Evolutionary conservation across 1,284 basidiomycete genomes (phyloP).

Genomic region (Mycena sp.): DNA sequence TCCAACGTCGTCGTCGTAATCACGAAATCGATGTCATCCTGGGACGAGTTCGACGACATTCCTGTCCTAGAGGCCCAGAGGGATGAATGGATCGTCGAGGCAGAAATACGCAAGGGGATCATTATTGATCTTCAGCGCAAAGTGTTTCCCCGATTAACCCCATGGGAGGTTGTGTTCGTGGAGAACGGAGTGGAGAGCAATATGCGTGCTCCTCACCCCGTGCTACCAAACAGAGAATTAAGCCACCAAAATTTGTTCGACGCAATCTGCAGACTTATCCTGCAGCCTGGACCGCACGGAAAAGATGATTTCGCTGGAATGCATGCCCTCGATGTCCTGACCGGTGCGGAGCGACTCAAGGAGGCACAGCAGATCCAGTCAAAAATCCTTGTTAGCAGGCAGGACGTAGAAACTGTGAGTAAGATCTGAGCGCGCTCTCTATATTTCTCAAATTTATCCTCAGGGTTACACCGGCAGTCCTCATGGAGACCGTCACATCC

Average conservation of each 20-base stretch:
- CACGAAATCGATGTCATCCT: conserved; percentile 20
- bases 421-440: too few relatives aligned
- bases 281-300: neutral
- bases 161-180: conserved; percentile 7
- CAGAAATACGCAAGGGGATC: neutral
- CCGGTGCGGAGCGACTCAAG: conserved; percentile 6
- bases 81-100: neutral
- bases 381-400: conserved; percentile 8
- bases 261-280: conserved; percentile 11
- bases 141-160: neutral
- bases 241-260: conserved; percentile 22
- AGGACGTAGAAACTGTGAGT: too few relatives aligned
- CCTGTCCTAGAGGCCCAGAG: neutral
- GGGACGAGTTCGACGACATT: conserved; percentile 11
- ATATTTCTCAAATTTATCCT: too few relatives aligned
- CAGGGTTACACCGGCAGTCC: too few relatives aligned
- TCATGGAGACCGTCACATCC: too few relatives aligned
- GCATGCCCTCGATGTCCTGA: conserved; percentile 12
- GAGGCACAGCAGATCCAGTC: neutral
- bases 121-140: conserved; percentile 2
- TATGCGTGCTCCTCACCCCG: neutral
- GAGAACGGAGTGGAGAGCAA: conserved; percentile 6
- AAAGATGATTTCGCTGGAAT: conserved; percentile 14
- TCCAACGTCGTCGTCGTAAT: conserved; percentile 21
- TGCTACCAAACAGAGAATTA: conserved; percentile 12